These are phyloP conservation scores for Debaryomyces sp. DNA, from an alignment of 1,139 yeast species.

Conservation along the genomic window DNA sequence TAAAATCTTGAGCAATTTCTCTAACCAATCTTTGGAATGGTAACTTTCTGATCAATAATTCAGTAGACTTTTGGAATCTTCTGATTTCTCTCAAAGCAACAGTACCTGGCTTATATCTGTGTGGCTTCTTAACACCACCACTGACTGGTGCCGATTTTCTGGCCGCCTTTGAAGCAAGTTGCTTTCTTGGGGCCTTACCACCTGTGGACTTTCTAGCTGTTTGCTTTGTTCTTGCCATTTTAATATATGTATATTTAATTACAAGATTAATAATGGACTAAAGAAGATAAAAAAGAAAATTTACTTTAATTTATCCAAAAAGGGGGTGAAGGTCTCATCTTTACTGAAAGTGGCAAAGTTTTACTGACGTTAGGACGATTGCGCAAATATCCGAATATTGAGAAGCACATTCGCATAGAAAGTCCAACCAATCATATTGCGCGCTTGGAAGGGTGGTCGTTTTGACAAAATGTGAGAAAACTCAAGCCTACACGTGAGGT, in stretches of 20 bases:
- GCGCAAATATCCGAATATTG: conserved; percentile 4
- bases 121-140: conserved; percentile 57
- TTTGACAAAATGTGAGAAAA: not conserved
- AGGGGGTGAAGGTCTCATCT: conserved; percentile 5
- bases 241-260: conserved; percentile 8
- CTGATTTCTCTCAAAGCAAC: conserved; percentile 58
- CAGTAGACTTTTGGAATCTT: conserved; percentile 56
- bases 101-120: conserved; percentile 60
- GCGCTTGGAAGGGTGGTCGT: not conserved
- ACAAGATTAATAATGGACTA: not conserved
- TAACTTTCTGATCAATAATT: conserved; percentile 53
- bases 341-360: conserved; percentile 5
- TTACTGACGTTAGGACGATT: not conserved
- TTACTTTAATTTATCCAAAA: not conserved
- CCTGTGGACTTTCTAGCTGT: conserved; percentile 59
- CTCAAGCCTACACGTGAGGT: not conserved
- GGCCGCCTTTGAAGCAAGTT: conserved; percentile 56
- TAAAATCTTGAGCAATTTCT: conserved; percentile 54
- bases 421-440: conserved; percentile 12
- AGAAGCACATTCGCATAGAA: conserved; percentile 1
- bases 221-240: conserved; percentile 57
- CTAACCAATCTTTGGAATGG: conserved; percentile 54
- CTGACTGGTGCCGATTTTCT: conserved; percentile 56
- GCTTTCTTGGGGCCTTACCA: conserved; percentile 59
- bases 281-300: not conserved